phyloP scores from a whole-genome alignment of 2,329 filamentous ascomycete species.

The Triangularia verruculosa region DNA sequence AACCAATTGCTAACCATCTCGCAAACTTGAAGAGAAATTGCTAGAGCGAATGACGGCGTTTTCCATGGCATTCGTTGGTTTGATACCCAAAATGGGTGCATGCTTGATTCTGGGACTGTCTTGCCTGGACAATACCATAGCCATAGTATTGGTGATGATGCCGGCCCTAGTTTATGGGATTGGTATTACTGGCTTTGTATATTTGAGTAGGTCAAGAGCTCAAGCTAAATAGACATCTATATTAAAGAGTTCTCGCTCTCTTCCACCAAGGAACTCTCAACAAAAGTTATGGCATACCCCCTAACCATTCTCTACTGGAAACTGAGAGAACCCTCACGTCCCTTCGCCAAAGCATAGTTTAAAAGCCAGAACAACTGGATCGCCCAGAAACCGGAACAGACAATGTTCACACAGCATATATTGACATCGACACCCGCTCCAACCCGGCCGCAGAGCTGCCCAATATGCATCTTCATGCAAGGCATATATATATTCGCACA shows the following conservation, averaged over 20 bases:
- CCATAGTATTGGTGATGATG: background rate
- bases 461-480: background rate
- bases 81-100: background rate
- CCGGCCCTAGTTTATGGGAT: background rate
- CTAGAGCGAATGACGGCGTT: background rate
- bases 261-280: background rate
- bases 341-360: too few relatives aligned
- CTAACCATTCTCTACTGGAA: too few relatives aligned
- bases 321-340: too few relatives aligned
- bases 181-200: background rate
- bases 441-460: background rate
- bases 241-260: too few relatives aligned
- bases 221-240: background rate
- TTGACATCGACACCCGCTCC: background rate
- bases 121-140: background rate
- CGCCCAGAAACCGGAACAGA: too few relatives aligned
- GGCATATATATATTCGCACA: background rate
- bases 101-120: background rate
- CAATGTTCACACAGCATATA: background rate
- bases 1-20: background rate
- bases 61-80: background rate
- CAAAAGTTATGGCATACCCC: background rate
- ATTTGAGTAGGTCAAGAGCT: background rate
- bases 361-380: too few relatives aligned
- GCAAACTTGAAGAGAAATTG: background rate